Evolutionary conservation across 495 filamentous ascomycete species (phyloP).

Genomic region (Aspergillus kassunensis): DNA sequence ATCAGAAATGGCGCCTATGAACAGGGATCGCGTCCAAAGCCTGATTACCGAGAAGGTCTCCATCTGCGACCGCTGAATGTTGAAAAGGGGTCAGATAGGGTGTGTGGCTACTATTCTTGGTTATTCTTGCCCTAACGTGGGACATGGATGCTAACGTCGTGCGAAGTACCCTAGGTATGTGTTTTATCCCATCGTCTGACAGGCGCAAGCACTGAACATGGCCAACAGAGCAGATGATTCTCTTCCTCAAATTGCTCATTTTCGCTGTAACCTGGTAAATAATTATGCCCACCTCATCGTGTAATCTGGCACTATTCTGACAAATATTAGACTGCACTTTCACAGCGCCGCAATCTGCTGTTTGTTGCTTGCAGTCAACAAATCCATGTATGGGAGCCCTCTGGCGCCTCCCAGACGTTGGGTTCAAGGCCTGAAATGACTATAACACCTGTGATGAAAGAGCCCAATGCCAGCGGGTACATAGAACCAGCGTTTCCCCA

Average conservation of each 20-base stretch:
- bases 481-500: conserved; percentile 59
- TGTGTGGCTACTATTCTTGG: conserved; percentile 18
- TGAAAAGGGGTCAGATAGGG: conserved; percentile 31
- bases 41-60: conserved; percentile 18
- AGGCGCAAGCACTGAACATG: conserved; percentile 5
- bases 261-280: conserved; percentile 53
- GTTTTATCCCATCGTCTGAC: conserved; percentile 1
- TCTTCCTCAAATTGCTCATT: conserved; percentile 32
- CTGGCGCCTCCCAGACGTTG: conserved; percentile 60
- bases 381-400: conserved; percentile 73
- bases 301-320: conserved; percentile 5
- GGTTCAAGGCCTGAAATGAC: conserved; percentile 58
- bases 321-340: conserved; percentile 45
- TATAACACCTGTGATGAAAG: conserved; percentile 57
- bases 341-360: conserved; percentile 61
- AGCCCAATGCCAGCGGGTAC: conserved; percentile 44
- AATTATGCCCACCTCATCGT: background rate
- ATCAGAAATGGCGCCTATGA: conserved; percentile 10
- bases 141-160: background rate
- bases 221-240: conserved; percentile 29
- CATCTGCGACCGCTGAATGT: conserved; percentile 31
- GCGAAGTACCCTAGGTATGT: conserved; percentile 22
- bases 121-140: background rate
- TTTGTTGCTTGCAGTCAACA: conserved; percentile 70
- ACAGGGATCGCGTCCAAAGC: conserved; percentile 3